Conservation (phyloP, 192 early-diverging fungal species). For the Geranomyces variabilis region DNA sequence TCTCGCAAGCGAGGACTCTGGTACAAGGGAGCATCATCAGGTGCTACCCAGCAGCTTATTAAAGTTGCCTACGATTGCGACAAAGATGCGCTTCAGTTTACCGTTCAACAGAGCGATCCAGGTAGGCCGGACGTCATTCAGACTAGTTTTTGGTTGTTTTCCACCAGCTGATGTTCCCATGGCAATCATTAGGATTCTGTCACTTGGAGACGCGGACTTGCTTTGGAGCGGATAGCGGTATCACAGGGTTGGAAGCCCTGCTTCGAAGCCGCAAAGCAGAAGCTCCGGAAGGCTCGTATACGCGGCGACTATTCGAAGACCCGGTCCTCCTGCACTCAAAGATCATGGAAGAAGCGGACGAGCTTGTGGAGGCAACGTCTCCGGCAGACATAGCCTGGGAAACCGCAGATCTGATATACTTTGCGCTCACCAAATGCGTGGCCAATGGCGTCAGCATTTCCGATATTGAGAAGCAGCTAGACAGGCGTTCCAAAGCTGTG, state of each 20-base stretch:
- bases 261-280: conserved; percentile 67
- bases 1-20: conserved; percentile 87
- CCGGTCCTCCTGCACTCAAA: conserved; percentile 80
- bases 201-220: conserved; percentile 89
- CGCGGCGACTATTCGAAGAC: conserved; percentile 84
- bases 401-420: conserved; percentile 95
- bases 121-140: too few relatives aligned
- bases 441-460: conserved; percentile 76
- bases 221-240: conserved; percentile 80
- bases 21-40: conserved; percentile 95
- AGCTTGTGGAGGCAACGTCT: conserved; percentile 78
- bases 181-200: conserved; percentile 97
- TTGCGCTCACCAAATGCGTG: conserved; percentile 86
- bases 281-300: conserved; percentile 92
- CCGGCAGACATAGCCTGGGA: conserved; percentile 90
- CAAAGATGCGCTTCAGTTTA: conserved; percentile 81
- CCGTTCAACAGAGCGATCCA: conserved; percentile 81
- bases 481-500: conserved; percentile 81
- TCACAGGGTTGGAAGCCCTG: conserved; percentile 72
- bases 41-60: conserved; percentile 86
- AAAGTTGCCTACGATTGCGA: conserved; percentile 89
- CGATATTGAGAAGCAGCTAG: conserved; percentile 87
- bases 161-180: conserved; percentile 16
- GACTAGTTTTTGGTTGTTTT: neutral
- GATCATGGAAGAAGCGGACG: conserved; percentile 94